These are phyloP conservation scores for Lycium ferocissimum DNA, from an alignment of 257 asterid genomes.

Conservation along the genomic window DNA sequence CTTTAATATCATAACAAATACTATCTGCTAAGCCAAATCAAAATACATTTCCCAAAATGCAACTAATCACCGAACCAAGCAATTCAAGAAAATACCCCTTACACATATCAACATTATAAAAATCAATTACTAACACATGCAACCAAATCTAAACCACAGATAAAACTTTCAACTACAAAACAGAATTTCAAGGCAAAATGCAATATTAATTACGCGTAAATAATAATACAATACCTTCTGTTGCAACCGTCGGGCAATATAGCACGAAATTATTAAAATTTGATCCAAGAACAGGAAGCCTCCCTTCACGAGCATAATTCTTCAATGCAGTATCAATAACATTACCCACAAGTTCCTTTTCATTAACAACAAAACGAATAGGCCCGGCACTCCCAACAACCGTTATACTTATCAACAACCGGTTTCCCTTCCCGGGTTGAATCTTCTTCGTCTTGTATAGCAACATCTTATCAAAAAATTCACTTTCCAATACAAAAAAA, in stretches of 20 bases:
- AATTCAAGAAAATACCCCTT: background rate
- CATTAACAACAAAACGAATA: slow-evolving; percentile 48
- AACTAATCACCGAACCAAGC: background rate
- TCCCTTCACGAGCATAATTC: slow-evolving; percentile 48
- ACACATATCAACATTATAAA: too few species aligned
- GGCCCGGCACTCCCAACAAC: slow-evolving; percentile 58
- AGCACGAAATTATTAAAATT: slow-evolving; percentile 41
- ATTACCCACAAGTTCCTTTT: slow-evolving; percentile 43
- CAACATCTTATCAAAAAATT: slow-evolving; percentile 30
- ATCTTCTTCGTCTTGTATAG: slow-evolving; percentile 48
- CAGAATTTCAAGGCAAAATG: background rate
- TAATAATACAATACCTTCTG: slow-evolving; percentile 36
- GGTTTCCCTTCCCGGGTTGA: slow-evolving; percentile 41
- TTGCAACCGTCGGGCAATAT: slow-evolving; percentile 42
- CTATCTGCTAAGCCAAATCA: background rate
- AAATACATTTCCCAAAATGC: background rate
- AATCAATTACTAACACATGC: background rate
- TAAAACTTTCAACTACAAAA: background rate
- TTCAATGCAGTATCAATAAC: slow-evolving; percentile 48
- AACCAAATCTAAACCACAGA: background rate
- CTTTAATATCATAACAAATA: background rate
- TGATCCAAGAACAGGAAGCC: slow-evolving; percentile 50
- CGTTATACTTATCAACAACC: slow-evolving; percentile 46
- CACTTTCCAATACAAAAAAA: background rate
- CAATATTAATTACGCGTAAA: background rate